A percentile compares a stretch with the other conserved stretches of the same genome.
Evolutionary conservation across 306 rosid genomes (phyloP).

Genomic region (Dryas octopetala): DNA sequence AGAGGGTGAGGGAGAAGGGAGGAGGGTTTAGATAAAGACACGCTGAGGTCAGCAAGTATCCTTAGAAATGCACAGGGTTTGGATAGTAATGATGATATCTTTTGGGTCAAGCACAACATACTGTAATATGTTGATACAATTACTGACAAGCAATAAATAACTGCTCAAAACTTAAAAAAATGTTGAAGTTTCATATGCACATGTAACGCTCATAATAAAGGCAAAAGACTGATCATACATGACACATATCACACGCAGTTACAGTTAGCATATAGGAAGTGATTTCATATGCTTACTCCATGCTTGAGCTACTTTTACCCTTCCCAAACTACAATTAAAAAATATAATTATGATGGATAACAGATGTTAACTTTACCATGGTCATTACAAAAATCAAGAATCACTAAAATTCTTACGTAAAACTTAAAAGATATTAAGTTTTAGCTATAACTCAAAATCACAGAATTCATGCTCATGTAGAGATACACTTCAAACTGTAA

Average conservation of each 20-base stretch:
- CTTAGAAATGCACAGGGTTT: not conserved
- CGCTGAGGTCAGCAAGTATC: not conserved
- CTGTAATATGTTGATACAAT: not conserved
- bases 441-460: not conserved
- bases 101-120: not conserved
- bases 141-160: not conserved
- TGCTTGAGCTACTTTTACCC: not conserved
- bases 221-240: slow-evolving; percentile 5
- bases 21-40: not conserved
- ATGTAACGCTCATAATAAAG: not conserved
- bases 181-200: not conserved
- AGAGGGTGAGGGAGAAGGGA: slow-evolving; percentile 15
- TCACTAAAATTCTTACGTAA: not conserved
- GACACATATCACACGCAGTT: not conserved
- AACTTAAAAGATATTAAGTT: no score
- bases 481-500: not conserved
- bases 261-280: not conserved
- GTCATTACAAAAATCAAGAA: not conserved
- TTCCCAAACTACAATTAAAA: not conserved
- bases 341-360: not conserved
- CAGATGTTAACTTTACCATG: not conserved
- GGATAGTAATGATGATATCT: not conserved
- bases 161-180: not conserved
- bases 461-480: not conserved
- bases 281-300: not conserved